Evolutionary conservation across 108 stramenopile species (phyloP), one percentile per base, ranked within the genome.

Genomic region (Discostella pseudostelligera): DNA sequence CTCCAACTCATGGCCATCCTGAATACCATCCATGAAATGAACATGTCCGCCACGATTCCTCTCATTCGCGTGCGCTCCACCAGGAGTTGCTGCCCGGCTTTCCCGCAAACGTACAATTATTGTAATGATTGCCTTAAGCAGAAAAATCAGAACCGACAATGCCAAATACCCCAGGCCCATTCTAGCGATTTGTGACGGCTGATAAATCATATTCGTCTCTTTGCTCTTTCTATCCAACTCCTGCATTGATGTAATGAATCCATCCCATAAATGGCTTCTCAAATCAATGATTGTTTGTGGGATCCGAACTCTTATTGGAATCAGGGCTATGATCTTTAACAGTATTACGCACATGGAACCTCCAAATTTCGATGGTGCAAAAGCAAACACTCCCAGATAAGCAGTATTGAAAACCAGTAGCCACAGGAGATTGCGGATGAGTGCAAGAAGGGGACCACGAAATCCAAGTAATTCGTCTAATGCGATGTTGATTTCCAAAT

Each of bases 401-500:
- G 93, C 82, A 40, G 91, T 93, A 68, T 95, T 92, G 77, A 96
- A 97, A 6, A 93, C 90, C 51, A 97, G 45, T 25, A 97, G 78
- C 90, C 90, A 96, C 17, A 87, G 67, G 21, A 93, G 54, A 62
- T 97, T 96, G 24, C 95, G 83, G 28, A 96, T 56, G 24, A 97
- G 69, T 28, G 79, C 81, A 32, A 79, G 63, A 14, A 93, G 37
- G 16, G 97, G 97, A 0, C 97, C 97, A 14, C 97, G 87, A 19
- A 96, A 74, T 1, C 97, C 97, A n/a, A 97, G 66, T 39, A 97
- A 70, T 59, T 97, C 94, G 60, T 97, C 94, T 29, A 97, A 48
- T 7, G 94, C 92, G 37, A 96, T 68, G 57, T 96, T 90, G 10
- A 96, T 80, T 70, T 96, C 96, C 78, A 90, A 65, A 56, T 95